Base-by-base conservation (phyloP, 1,284 basidiomycete species). In the Apiotrichum brassicae region DNA sequence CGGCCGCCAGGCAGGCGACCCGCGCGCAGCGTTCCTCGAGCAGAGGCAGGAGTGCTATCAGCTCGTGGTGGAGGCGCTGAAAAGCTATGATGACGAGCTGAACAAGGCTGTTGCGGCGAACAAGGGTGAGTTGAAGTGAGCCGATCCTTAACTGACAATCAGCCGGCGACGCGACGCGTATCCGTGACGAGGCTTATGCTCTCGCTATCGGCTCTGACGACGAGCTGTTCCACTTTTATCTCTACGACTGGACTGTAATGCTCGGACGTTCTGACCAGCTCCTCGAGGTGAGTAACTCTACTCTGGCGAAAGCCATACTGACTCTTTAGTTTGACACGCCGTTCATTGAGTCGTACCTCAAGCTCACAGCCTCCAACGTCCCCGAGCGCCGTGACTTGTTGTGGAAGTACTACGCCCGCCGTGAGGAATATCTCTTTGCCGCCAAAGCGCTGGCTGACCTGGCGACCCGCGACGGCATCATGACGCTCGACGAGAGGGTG, bases 371-470 rank as follows among this genome's bases (percentile, higher is more conserved):
- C 39, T 68, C 54, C 46, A 60, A 61, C 36, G 57, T 65, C 0
- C 62, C 65, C 30, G 68, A 86, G 59, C 88, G 94, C 66, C 85
- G 84, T 62, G 89, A 98, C 65, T 72, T 98, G 6, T 75, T 98
- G 4, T 98, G 95, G 94, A 90, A 97, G 66, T 94, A 87, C 73
- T 95, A 97, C 66, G 89, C 94, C 43, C 88, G 93, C 63, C 85
- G 87, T 61, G 86, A 87, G 0, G 84, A 89, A 58, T 86, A 86
- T 46, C 70, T 90, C 39, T 79, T 83, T 34, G 94, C 95, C 2
- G 92, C 94, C 3, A 83, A 87, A 66, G 85, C 95, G 3, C 80
- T 98, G 42, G 80, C 81, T n/a, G 78, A 81, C 22, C 76, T 98
- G 43, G 94, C 95, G 22, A 86, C 91, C 58, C 85, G 89, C n/a